A percentile compares a stretch with the other conserved stretches of the same genome.
These are phyloP conservation scores for Sphaerulina vaccinii DNA, from an alignment of 2,329 filamentous ascomycete species.

Conservation along the genomic window DNA sequence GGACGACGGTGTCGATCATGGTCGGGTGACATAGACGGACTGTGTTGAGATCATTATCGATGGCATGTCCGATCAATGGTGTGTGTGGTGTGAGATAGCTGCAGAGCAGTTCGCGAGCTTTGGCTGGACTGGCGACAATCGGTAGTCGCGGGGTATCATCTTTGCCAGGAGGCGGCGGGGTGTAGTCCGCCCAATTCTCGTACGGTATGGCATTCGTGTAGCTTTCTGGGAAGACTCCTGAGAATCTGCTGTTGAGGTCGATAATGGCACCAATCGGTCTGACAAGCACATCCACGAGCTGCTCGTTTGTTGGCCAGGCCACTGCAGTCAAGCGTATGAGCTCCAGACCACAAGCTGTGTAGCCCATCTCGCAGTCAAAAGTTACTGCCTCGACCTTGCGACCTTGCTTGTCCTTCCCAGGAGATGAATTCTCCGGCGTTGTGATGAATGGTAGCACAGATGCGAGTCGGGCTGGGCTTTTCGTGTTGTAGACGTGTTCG, in stretches of 20 bases:
- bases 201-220: conserved; percentile 67
- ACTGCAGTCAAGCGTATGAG: conserved; percentile 86
- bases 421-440: conserved; percentile 66
- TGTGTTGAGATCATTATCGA: conserved; percentile 93
- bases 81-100: conserved; percentile 71
- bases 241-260: conserved; percentile 89
- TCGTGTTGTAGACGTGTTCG: conserved; percentile 85
- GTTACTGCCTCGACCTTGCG: conserved; percentile 61
- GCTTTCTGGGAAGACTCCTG: conserved; percentile 78
- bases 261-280: conserved; percentile 78
- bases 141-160: conserved; percentile 49
- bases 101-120: conserved; percentile 76
- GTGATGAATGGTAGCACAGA: conserved; percentile 73
- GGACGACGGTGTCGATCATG: conserved; percentile 79
- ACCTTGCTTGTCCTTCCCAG: conserved; percentile 40
- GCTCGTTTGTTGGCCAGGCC: conserved; percentile 75
- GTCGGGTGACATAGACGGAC: conserved; percentile 80
- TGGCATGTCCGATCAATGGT: conserved; percentile 84
- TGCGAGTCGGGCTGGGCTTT: conserved; percentile 72
- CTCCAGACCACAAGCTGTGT: conserved; percentile 84
- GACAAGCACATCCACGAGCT: conserved; percentile 80
- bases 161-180: conserved; percentile 19
- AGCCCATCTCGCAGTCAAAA: conserved; percentile 98
- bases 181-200: conserved; percentile 28
- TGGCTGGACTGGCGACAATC: conserved; percentile 72